Percentiles rank a stretch among this genome's conserved stretches.
Conservation (phyloP, 1,284 basidiomycete species). For the Violaceomyces palustris region DNA sequence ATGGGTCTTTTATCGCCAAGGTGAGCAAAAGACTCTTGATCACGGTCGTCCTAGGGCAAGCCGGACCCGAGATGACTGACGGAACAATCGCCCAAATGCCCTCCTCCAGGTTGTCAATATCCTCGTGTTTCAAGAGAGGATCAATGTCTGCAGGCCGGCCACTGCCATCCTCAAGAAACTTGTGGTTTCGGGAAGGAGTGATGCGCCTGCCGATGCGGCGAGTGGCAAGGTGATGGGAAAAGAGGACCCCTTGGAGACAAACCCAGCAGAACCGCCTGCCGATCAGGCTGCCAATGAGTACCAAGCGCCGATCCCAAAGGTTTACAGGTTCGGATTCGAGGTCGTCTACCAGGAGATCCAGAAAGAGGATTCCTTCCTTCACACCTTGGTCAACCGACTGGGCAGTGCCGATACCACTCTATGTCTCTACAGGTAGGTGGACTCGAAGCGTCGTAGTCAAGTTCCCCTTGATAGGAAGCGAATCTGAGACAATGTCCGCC, state of each 20-base stretch:
- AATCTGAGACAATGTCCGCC: background rate
- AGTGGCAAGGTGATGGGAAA: conserved; percentile 22
- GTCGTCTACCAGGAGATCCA: conserved; percentile 41
- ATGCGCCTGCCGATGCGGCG: conserved; percentile 18
- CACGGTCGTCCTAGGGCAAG: too few relatives aligned
- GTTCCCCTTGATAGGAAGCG: conserved; percentile 17
- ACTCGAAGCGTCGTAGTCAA: too few relatives aligned
- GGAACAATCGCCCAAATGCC: too few relatives aligned
- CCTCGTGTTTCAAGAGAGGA: conserved; percentile 56
- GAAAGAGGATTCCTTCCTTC: conserved; percentile 41
- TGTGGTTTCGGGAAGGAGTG: conserved; percentile 55
- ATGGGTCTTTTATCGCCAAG: conserved; percentile 67
- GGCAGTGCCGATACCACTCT: conserved; percentile 48
- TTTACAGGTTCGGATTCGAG: conserved; percentile 44
- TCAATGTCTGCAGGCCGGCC: conserved; percentile 93
- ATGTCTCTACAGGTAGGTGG: conserved; percentile 27
- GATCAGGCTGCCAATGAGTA: background rate
- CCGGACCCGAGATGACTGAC: too few relatives aligned
- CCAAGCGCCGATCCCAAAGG: conserved; percentile 9
- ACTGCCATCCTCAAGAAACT: conserved; percentile 86
- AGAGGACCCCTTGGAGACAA: too few relatives aligned
- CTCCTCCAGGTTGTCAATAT: conserved; percentile 64
- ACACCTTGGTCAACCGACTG: conserved; percentile 43
- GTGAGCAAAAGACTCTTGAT: conserved; percentile 44
- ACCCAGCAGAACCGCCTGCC: too few relatives aligned